phyloP scores from a whole-genome alignment of 2,329 filamentous ascomycete species.

The Acrocalymma vagum region DNA sequence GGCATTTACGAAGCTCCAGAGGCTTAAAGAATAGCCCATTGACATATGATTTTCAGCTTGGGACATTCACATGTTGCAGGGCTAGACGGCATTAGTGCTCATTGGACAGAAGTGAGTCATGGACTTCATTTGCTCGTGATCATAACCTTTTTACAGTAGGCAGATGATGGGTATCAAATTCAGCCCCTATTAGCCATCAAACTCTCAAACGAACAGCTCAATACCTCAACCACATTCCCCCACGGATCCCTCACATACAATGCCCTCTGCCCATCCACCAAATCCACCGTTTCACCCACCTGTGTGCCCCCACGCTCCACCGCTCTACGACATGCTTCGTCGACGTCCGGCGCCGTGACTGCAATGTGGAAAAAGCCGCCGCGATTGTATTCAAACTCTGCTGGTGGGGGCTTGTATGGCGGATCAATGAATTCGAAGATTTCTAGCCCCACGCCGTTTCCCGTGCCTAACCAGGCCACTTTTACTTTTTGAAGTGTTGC shows the following conservation, averaged over 20 bases:
- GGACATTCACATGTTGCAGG: no score
- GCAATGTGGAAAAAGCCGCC: slow-evolving; percentile 48
- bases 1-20: no score
- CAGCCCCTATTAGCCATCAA: no score
- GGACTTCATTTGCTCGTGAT: no score
- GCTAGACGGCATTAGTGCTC: no score
- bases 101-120: no score
- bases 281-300: slow-evolving; percentile 34
- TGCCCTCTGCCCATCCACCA: slow-evolving; percentile 24
- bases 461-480: slow-evolving; percentile 35
- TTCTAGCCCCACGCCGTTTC: slow-evolving; percentile 45
- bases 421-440: slow-evolving; percentile 45
- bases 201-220: slow-evolving; percentile 27
- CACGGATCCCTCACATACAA: slow-evolving; percentile 37
- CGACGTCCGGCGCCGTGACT: slow-evolving; percentile 40
- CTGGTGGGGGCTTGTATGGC: slow-evolving; percentile 1
- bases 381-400: slow-evolving; percentile 30
- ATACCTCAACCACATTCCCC: slow-evolving; percentile 37
- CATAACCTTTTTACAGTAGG: no score
- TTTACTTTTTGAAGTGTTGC: slow-evolving; percentile 34
- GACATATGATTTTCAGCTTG: no score
- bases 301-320: slow-evolving; percentile 35
- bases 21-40: no score
- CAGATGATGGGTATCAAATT: no score
- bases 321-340: slow-evolving; percentile 32